Conservation (phyloP, 192 early-diverging fungal species). For the Phycomyces nitens region DNA sequence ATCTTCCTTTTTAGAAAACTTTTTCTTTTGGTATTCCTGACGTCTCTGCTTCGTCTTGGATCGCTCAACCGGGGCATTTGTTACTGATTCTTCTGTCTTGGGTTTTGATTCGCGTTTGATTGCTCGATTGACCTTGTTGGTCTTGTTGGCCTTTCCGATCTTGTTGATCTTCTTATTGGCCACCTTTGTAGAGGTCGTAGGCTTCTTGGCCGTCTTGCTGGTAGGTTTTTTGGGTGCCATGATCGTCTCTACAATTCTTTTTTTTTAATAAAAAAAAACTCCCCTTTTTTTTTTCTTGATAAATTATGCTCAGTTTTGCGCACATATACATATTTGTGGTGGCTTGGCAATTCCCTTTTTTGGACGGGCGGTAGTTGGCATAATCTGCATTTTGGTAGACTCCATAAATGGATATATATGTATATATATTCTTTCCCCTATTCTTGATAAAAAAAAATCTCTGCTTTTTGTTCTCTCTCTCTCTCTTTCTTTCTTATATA, state of each 20-base stretch:
- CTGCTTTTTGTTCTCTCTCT: background rate
- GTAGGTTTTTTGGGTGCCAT: conserved; percentile 1
- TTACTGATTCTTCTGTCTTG: conserved; percentile 1
- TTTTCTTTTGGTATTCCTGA: conserved; percentile 19
- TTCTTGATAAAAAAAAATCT: background rate
- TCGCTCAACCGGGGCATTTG: background rate
- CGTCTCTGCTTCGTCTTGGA: conserved; percentile 1
- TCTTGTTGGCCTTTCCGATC: background rate
- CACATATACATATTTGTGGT: no score
- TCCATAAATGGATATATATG: background rate
- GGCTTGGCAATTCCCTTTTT: background rate
- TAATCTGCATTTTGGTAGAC: background rate
- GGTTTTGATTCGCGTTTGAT: background rate
- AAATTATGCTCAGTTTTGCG: no score
- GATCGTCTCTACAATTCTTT: no score
- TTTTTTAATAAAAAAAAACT: no score
- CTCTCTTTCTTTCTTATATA: background rate
- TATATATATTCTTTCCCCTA: background rate
- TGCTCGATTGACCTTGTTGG: background rate
- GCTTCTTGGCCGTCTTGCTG: background rate
- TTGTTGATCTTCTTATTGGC: background rate
- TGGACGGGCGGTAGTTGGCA: background rate
- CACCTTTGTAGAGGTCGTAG: background rate
- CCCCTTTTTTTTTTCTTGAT: no score
- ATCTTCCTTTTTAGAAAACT: background rate